phyloP scores from a whole-genome alignment of 208 protist genomes.

The Balamuthia mandrillaris region DNA sequence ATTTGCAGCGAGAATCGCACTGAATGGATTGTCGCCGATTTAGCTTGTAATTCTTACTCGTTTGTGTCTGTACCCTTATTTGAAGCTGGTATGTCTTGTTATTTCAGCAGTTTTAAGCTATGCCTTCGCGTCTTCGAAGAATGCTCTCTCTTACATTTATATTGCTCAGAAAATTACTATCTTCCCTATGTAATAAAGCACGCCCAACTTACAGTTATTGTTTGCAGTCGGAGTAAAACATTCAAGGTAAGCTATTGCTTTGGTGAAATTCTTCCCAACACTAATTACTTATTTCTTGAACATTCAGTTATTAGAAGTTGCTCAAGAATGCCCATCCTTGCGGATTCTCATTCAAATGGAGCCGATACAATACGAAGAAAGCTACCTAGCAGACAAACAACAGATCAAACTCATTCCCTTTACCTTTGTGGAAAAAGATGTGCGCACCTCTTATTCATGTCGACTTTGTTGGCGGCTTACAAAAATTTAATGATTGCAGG shows the following conservation, averaged over 20 bases:
- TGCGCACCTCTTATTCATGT: not conserved
- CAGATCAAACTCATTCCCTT: slow-evolving; percentile 11
- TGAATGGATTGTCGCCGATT: slow-evolving; percentile 60
- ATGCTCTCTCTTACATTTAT: too few relatives aligned
- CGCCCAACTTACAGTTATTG: slow-evolving; percentile 47
- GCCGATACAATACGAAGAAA: slow-evolving; percentile 31
- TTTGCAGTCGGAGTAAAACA: slow-evolving; percentile 44
- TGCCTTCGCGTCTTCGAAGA: too few relatives aligned
- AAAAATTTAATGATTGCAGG: not conserved
- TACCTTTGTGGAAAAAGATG: slow-evolving; percentile 34
- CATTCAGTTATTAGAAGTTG: not conserved
- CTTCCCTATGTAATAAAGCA: slow-evolving; percentile 65
- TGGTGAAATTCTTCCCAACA: not conserved
- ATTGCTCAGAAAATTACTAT: too few relatives aligned
- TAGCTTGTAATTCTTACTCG: slow-evolving; percentile 45
- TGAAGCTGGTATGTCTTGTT: slow-evolving; percentile 67
- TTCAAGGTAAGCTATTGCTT: slow-evolving; percentile 23
- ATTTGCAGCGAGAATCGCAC: slow-evolving; percentile 60
- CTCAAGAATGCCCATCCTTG: slow-evolving; percentile 6
- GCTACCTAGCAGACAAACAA: not conserved
- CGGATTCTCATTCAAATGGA: slow-evolving; percentile 34
- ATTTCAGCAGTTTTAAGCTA: too few relatives aligned
- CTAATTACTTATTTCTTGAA: not conserved
- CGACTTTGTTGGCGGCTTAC: not conserved
- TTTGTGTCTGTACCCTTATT: slow-evolving; percentile 60